A percentile compares a stretch with the other conserved stretches of the same genome.
phyloP scores from a whole-genome alignment of 208 protist genomes.

The Acanthamoeba lenticulata region DNA sequence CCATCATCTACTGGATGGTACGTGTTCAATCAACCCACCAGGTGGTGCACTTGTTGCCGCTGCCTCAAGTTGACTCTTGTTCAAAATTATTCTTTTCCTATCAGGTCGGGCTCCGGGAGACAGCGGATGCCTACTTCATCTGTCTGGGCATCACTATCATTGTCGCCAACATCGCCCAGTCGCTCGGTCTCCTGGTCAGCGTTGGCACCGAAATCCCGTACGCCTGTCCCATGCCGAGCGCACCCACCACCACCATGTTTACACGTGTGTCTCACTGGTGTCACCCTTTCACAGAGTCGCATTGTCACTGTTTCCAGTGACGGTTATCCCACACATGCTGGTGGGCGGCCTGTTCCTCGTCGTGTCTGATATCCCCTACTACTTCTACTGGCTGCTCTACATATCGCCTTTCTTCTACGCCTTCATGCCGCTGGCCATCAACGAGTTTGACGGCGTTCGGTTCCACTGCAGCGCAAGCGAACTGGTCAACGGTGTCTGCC shows the following conservation, averaged over 20 bases:
- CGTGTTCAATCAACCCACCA: neutral
- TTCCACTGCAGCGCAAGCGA: slow-evolving; percentile 59
- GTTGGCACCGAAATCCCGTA: neutral
- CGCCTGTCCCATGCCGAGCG: neutral
- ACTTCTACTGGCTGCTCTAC: slow-evolving; percentile 72
- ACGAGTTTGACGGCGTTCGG: slow-evolving; percentile 52
- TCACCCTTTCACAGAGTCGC: neutral
- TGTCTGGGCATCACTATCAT: slow-evolving; percentile 31
- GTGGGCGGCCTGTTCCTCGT: slow-evolving; percentile 69
- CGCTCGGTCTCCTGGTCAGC: slow-evolving; percentile 61
- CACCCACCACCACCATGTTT: too few species aligned
- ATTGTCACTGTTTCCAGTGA: slow-evolving; percentile 32
- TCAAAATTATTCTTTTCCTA: neutral
- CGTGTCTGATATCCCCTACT: slow-evolving; percentile 45
- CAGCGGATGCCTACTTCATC: slow-evolving; percentile 42
- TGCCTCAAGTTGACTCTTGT: too few species aligned
- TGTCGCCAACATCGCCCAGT: slow-evolving; percentile 55
- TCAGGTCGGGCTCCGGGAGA: slow-evolving; percentile 3
- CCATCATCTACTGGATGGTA: slow-evolving; percentile 76
- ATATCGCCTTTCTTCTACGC: slow-evolving; percentile 72
- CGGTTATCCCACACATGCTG: slow-evolving; percentile 63
- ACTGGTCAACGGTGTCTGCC: neutral
- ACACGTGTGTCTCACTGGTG: neutral
- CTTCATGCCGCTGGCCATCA: slow-evolving; percentile 65
- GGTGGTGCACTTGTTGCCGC: neutral